phyloP scores from a whole-genome alignment of 257 asterid species.

The Misopates orontium region DNA sequence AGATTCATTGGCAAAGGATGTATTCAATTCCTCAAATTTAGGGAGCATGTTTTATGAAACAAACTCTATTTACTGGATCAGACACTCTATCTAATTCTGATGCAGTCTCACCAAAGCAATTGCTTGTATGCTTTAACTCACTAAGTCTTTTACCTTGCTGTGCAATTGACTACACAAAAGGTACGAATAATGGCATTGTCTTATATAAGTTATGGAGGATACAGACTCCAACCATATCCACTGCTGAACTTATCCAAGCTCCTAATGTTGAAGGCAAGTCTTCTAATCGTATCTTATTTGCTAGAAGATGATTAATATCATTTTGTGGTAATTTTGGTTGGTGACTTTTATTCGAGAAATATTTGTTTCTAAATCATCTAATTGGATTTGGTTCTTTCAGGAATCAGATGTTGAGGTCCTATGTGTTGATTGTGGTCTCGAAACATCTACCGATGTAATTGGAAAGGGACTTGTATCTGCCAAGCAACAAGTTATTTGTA shows the following conservation, averaged over 20 bases:
- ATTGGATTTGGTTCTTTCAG: conserved; percentile 42
- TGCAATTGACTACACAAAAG: conserved; percentile 36
- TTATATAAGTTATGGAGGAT: conserved; percentile 71
- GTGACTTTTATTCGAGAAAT: conserved; percentile 16
- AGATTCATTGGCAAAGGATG: no score
- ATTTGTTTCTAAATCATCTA: neutral
- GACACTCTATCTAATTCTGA: no score
- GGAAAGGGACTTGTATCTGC: conserved; percentile 56
- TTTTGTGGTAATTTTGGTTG: conserved; percentile 14
- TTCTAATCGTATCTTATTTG: conserved; percentile 6
- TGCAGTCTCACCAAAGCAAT: neutral
- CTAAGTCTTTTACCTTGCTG: neutral
- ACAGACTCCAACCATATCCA: conserved; percentile 90
- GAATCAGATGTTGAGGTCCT: conserved; percentile 76
- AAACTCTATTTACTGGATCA: no score
- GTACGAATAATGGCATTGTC: conserved; percentile 71
- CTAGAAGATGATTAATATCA: conserved; percentile 5
- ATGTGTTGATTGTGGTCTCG: conserved; percentile 65
- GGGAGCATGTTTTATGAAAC: neutral
- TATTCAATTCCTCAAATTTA: no score
- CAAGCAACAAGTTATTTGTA: conserved; percentile 53
- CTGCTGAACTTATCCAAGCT: conserved; percentile 66
- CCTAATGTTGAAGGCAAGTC: conserved; percentile 67
- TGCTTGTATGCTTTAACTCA: conserved; percentile 11
- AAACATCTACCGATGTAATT: conserved; percentile 49